Conservation (phyloP, 148 eudicot species). For the Chenopodium berlandieri region DNA sequence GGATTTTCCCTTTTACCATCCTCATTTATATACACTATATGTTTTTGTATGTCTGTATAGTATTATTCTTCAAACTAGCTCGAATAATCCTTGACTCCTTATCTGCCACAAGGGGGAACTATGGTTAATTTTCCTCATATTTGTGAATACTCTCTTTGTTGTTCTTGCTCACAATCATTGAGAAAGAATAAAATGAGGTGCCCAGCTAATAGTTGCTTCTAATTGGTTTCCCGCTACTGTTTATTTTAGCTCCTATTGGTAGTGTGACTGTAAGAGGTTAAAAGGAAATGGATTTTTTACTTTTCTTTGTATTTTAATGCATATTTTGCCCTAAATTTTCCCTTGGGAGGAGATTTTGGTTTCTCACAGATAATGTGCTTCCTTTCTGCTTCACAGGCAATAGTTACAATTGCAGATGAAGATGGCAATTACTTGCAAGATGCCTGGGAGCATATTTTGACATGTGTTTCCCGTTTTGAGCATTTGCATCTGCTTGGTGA, state of each 20-base stretch:
- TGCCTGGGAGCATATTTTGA: constrained; percentile 98
- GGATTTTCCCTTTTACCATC: background rate
- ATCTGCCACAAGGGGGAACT: background rate
- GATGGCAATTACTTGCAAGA: constrained; percentile 97
- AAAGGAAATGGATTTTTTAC: background rate
- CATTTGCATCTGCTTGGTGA: constrained; percentile 98
- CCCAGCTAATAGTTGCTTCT: background rate
- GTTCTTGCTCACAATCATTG: background rate
- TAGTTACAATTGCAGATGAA: constrained; percentile 93
- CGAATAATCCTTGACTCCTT: background rate
- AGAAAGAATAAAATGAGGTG: background rate
- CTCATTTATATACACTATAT: background rate
- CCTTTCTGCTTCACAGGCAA: constrained; percentile 53
- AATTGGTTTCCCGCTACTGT: constrained; percentile 1
- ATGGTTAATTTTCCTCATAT: background rate
- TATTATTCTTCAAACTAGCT: background rate
- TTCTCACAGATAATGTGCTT: constrained; percentile 7
- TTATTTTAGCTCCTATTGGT: background rate
- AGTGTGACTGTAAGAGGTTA: background rate
- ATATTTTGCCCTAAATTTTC: too few relatives aligned
- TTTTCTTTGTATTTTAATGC: too few relatives aligned
- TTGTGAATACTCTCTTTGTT: background rate
- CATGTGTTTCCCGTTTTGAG: constrained; percentile 96
- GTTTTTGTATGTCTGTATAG: background rate
- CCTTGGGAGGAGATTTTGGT: background rate